Percentiles rank a stretch among this genome's conserved stretches.
Conservation (phyloP, 176 grass and related monocot genomes). For the Bromus sterilis region DNA sequence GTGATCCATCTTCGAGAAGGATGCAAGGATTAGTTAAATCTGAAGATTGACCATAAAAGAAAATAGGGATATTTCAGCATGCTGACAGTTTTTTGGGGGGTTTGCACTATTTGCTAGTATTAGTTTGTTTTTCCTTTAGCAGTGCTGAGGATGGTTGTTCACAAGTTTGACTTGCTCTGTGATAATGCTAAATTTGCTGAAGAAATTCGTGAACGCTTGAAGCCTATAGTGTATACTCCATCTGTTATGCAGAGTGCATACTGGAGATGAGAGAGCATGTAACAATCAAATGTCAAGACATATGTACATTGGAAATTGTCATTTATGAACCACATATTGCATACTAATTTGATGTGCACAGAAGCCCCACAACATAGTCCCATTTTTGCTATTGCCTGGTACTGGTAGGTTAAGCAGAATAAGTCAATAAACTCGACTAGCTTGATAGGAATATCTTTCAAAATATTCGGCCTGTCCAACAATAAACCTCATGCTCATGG, state of each 20-base stretch:
- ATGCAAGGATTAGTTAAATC: constrained; percentile 33
- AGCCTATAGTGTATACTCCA: neutral
- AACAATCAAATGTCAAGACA: neutral
- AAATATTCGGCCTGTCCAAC: neutral
- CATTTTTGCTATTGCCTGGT: neutral
- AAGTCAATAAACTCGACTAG: neutral
- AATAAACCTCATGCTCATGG: neutral
- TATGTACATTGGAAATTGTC: neutral
- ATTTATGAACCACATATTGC: neutral
- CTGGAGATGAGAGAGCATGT: neutral
- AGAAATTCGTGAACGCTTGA: constrained; percentile 23
- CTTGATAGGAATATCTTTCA: neutral
- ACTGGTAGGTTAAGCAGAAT: neutral
- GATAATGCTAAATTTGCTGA: constrained; percentile 23
- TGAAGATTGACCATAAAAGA: constrained; percentile 56
- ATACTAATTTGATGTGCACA: neutral
- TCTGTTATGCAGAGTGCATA: constrained; percentile 15
- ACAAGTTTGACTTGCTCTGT: constrained; percentile 24
- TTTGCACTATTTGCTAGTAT: constrained; percentile 19
- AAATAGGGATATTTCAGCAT: constrained; percentile 24
- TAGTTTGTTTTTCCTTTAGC: neutral
- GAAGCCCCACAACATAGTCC: neutral
- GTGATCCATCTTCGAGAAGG: constrained; percentile 48
- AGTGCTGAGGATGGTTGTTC: neutral
- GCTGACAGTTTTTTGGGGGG: constrained; percentile 37